Evolutionary conservation across 345 rosid species (phyloP).

Genomic region (Eucalyptus pauciflora): DNA sequence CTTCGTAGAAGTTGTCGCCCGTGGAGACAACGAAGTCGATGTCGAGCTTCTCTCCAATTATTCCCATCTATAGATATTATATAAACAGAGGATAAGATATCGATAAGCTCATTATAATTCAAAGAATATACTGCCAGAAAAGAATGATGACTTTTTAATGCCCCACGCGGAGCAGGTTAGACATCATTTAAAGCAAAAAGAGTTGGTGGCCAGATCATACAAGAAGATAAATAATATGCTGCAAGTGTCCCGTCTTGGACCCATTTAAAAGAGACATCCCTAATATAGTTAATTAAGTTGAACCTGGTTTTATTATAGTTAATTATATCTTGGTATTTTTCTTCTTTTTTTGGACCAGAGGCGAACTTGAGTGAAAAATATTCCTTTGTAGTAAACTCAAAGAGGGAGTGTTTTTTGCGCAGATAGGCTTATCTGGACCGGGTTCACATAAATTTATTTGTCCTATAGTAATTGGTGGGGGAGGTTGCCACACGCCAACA

Average conservation of each 20-base stretch:
- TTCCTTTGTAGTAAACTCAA: neutral
- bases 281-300: neutral
- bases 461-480: neutral
- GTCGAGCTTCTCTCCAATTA: slow-evolving; percentile 23
- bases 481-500: neutral
- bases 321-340: neutral
- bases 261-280: neutral
- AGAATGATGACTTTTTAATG: too few relatives aligned
- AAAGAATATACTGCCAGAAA: neutral
- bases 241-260: neutral
- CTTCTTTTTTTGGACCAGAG: neutral
- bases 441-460: neutral
- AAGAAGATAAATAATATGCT: neutral
- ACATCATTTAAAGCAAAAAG: neutral
- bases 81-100: neutral
- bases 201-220: neutral
- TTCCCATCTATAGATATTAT: slow-evolving; percentile 28
- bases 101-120: neutral
- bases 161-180: neutral
- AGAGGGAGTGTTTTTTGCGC: neutral
- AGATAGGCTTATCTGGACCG: neutral
- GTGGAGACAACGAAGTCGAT: slow-evolving; percentile 36
- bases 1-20: slow-evolving; percentile 42
- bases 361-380: neutral
- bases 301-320: neutral